phyloP scores from a whole-genome alignment of 2,329 filamentous ascomycete species.

The Penicillium occitanis region DNA sequence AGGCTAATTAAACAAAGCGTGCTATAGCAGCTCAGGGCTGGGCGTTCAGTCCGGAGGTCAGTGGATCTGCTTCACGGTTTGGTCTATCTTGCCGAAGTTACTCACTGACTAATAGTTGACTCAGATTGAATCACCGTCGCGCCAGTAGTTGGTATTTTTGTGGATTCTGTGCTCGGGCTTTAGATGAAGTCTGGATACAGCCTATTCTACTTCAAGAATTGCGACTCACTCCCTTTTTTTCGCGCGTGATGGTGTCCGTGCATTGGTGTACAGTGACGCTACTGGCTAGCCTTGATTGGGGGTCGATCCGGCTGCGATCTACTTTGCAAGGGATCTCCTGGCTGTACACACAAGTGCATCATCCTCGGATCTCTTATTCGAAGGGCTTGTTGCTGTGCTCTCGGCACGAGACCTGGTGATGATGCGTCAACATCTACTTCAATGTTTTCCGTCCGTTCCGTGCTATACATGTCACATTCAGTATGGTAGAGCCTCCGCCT shows the following conservation, averaged over 20 bases:
- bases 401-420: conserved; percentile 6
- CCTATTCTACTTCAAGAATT: conserved; percentile 4
- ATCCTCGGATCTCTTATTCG: conserved; percentile 11
- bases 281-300: conserved; percentile 15
- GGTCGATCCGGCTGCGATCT: conserved; percentile 16
- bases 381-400: background rate
- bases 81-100: conserved; percentile 14
- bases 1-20: background rate
- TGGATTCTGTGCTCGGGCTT: conserved; percentile 13
- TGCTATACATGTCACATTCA: background rate
- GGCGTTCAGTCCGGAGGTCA: conserved; percentile 8
- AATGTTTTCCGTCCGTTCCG: background rate
- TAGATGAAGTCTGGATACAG: conserved; percentile 11
- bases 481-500: conserved; percentile 10
- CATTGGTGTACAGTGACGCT: conserved; percentile 14
- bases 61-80: conserved; percentile 14
- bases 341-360: background rate
- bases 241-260: conserved; percentile 23
- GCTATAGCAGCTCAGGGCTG: conserved; percentile 11
- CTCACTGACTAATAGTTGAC: conserved; percentile 17
- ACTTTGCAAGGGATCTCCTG: conserved; percentile 5
- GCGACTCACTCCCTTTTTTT: conserved; percentile 15
- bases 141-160: conserved; percentile 1
- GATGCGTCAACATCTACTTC: background rate
- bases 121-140: conserved; percentile 2